Conservation (phyloP, 192 early-diverging fungal genomes). For the Funneliformis geosporum region DNA sequence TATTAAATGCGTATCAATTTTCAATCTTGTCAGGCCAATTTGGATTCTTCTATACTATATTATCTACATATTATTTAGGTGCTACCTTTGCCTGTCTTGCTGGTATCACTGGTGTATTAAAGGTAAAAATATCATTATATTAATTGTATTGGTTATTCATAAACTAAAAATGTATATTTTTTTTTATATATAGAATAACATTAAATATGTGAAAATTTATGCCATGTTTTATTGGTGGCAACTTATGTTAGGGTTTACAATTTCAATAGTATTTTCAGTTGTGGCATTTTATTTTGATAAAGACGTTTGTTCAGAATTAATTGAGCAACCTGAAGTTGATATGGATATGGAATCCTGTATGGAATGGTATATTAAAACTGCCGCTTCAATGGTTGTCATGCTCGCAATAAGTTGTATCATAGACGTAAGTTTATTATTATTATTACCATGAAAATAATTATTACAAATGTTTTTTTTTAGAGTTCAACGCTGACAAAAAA, state of each 20-base stretch:
- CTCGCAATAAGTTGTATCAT: constrained; percentile 29
- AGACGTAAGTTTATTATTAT: constrained; percentile 15
- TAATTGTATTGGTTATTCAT: neutral
- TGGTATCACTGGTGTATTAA: constrained; percentile 31
- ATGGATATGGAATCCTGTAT: constrained; percentile 20
- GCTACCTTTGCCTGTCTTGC: constrained; percentile 23
- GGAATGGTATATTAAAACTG: constrained; percentile 24
- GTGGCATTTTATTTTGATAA: constrained; percentile 31
- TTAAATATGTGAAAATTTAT: constrained; percentile 31
- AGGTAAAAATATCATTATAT: constrained; percentile 8
- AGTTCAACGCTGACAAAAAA: no score
- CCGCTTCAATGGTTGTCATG: neutral
- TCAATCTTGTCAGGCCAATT: constrained; percentile 1
- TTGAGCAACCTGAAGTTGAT: constrained; percentile 26
- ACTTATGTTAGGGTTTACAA: constrained; percentile 25
- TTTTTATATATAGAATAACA: constrained; percentile 24
- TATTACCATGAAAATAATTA: neutral
- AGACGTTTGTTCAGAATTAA: constrained; percentile 32
- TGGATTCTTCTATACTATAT: constrained; percentile 19
- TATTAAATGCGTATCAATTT: constrained; percentile 28
- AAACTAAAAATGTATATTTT: neutral
- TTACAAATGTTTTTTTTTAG: no score
- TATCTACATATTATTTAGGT: constrained; percentile 33
- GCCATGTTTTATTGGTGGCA: constrained; percentile 33
- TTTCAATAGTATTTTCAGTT: constrained; percentile 33